Percentiles rank a stretch among this genome's conserved stretches.
Conservation (phyloP, 768 basidiomycete species). For the Lactarius indigo region DNA sequence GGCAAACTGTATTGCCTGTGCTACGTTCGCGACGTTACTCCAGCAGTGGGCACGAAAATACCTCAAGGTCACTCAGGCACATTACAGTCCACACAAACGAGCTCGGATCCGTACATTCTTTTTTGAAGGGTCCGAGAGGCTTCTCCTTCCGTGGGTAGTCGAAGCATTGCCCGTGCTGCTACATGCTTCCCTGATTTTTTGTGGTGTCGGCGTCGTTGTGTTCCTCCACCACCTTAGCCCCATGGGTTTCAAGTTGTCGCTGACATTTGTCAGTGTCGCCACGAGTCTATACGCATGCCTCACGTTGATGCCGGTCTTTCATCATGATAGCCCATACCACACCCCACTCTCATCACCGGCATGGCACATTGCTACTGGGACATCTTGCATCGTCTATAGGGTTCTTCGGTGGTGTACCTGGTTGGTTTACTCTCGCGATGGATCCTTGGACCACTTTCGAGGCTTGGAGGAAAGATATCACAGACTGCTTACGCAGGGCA, state of each 20-base stretch:
- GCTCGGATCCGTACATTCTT: slow-evolving; percentile 9
- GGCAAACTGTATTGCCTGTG: neutral
- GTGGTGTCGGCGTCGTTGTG: slow-evolving; percentile 5
- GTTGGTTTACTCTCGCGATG: too few relatives aligned
- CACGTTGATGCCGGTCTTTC: too few relatives aligned
- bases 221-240: slow-evolving; percentile 2
- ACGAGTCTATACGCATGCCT: neutral
- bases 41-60: neutral
- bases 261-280: neutral
- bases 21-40: neutral
- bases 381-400: neutral
- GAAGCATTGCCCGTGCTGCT: slow-evolving; percentile 11
- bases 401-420: too few relatives aligned
- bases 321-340: neutral
- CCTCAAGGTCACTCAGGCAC: neutral
- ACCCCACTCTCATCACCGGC: neutral
- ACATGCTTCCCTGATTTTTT: slow-evolving; percentile 9
- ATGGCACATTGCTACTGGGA: neutral
- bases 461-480: too few relatives aligned
- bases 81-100: neutral
- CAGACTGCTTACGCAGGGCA: too few relatives aligned
- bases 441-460: neutral
- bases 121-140: too few relatives aligned
- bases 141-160: neutral
- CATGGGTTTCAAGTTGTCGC: neutral